phyloP scores from a whole-genome alignment of 176 grass and related monocot species.

The Carex pumila region DNA sequence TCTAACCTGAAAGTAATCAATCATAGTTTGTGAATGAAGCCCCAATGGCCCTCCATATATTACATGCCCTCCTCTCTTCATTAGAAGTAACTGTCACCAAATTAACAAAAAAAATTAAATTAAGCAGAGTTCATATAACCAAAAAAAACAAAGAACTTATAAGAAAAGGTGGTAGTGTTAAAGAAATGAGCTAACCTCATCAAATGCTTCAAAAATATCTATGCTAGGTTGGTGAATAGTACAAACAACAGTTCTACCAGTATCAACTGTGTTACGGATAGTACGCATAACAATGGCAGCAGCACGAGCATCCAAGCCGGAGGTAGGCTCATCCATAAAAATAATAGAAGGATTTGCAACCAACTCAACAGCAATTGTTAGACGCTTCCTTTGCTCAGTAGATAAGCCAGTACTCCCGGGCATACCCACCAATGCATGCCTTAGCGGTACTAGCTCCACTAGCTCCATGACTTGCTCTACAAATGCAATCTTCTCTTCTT shows the following conservation, averaged over 20 bases:
- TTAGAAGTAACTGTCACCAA: slow-evolving; percentile 41
- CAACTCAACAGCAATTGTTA: slow-evolving; percentile 74
- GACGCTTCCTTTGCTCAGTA: slow-evolving; percentile 77
- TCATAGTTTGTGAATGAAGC: slow-evolving; percentile 53
- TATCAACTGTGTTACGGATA: slow-evolving; percentile 73
- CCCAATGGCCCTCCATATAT: slow-evolving; percentile 68
- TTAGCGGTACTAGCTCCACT: slow-evolving; percentile 60
- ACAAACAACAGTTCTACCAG: slow-evolving; percentile 64
- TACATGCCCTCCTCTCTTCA: slow-evolving; percentile 59
- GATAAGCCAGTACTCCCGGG: slow-evolving; percentile 55
- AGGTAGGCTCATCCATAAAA: slow-evolving; percentile 78
- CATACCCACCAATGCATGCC: slow-evolving; percentile 59
- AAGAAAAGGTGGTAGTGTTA: background rate
- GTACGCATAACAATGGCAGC: slow-evolving; percentile 78
- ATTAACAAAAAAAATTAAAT: slow-evolving; percentile 9
- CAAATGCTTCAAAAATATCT: slow-evolving; percentile 86
- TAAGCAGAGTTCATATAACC: background rate
- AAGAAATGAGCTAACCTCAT: slow-evolving; percentile 43
- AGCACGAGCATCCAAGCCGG: slow-evolving; percentile 67
- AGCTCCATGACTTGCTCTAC: slow-evolving; percentile 69
- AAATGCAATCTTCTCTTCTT: slow-evolving; percentile 50
- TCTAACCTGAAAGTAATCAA: slow-evolving; percentile 62
- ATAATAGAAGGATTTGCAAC: slow-evolving; percentile 83
- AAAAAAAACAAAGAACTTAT: background rate
- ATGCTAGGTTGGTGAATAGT: slow-evolving; percentile 79